phyloP scores from a whole-genome alignment of 2,329 filamentous ascomycete species.

The Akanthomyces dipterigenus region DNA sequence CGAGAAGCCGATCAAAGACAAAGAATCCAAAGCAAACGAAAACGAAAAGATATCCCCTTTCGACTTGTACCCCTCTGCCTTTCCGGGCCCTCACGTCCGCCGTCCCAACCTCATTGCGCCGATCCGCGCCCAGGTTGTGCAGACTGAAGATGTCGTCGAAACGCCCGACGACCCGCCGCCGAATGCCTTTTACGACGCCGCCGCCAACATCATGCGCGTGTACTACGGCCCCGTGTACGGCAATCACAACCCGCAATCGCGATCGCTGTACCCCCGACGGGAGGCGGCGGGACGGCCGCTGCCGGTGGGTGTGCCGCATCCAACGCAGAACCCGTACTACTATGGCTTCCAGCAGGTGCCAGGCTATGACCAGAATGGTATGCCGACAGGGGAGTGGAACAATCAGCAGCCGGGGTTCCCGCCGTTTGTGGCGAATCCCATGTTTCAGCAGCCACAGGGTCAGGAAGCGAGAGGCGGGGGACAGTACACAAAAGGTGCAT shows the following conservation, averaged over 20 bases:
- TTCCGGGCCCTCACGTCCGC: slow-evolving; percentile 25
- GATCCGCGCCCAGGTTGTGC: slow-evolving; percentile 41
- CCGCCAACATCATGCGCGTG: slow-evolving; percentile 45
- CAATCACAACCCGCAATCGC: slow-evolving; percentile 33
- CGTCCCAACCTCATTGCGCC: slow-evolving; percentile 42
- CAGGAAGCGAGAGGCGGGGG: background rate
- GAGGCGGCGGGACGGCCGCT: slow-evolving; percentile 25
- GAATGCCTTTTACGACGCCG: slow-evolving; percentile 53
- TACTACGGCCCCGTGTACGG: slow-evolving; percentile 53
- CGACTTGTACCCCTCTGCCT: slow-evolving; percentile 21
- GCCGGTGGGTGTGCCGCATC: slow-evolving; percentile 38
- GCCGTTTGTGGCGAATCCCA: slow-evolving; percentile 18
- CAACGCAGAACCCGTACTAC: slow-evolving; percentile 36
- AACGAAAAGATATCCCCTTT: slow-evolving; percentile 5
- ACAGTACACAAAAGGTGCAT: slow-evolving; percentile 8
- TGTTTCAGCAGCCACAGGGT: background rate
- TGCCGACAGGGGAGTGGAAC: slow-evolving; percentile 2
- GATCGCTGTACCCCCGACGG: slow-evolving; percentile 39
- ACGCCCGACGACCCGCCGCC: slow-evolving; percentile 45
- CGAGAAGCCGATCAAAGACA: slow-evolving; percentile 1
- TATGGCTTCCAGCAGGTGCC: slow-evolving; percentile 28
- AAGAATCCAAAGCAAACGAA: background rate
- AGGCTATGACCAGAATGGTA: slow-evolving; percentile 15
- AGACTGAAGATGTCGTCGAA: slow-evolving; percentile 51
- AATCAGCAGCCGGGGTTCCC: slow-evolving; percentile 6